phyloP scores from a whole-genome alignment of 2,329 filamentous ascomycete species.

The Diaporthe sp. region DNA sequence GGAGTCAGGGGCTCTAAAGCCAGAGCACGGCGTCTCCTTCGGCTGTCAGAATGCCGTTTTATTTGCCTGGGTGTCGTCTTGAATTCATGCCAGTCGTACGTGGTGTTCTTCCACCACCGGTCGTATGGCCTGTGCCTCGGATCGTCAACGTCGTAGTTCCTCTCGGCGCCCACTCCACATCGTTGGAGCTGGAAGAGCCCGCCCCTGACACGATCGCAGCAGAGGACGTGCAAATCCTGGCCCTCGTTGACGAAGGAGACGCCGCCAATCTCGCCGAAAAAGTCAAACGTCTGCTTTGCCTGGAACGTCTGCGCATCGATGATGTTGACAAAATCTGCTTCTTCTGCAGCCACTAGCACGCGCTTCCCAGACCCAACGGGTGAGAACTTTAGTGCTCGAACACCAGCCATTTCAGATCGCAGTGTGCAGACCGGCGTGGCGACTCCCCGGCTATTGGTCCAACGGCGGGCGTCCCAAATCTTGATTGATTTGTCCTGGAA shows the following conservation, averaged over 20 bases:
- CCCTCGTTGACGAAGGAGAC: constrained; percentile 76
- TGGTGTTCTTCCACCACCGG: constrained; percentile 34
- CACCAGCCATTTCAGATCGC: constrained; percentile 75
- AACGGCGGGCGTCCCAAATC: constrained; percentile 82
- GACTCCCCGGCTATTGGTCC: constrained; percentile 66
- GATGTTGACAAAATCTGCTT: constrained; percentile 79
- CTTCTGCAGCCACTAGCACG: constrained; percentile 79
- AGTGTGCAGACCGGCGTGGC: constrained; percentile 66
- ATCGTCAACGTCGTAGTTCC: constrained; percentile 43
- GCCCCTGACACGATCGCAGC: constrained; percentile 74
- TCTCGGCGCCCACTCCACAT: constrained; percentile 53
- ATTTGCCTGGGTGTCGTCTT: constrained; percentile 37
- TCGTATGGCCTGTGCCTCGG: constrained; percentile 25
- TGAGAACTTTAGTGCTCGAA: constrained; percentile 78
- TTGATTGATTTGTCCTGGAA: constrained; percentile 81
- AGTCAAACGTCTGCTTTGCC: constrained; percentile 77
- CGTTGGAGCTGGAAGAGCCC: constrained; percentile 75
- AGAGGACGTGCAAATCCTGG: constrained; percentile 75
- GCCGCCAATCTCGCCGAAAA: constrained; percentile 82
- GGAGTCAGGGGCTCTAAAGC: constrained; percentile 42
- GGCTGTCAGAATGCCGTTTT: constrained; percentile 35
- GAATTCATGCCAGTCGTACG: constrained; percentile 46
- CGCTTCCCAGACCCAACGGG: constrained; percentile 76
- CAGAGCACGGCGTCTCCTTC: constrained; percentile 41
- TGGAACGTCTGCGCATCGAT: constrained; percentile 76